Evolutionary conservation across 2,329 filamentous ascomycete genomes (phyloP), one percentile per base, ranked within the genome.

Genomic region (Fusarium siculi): DNA sequence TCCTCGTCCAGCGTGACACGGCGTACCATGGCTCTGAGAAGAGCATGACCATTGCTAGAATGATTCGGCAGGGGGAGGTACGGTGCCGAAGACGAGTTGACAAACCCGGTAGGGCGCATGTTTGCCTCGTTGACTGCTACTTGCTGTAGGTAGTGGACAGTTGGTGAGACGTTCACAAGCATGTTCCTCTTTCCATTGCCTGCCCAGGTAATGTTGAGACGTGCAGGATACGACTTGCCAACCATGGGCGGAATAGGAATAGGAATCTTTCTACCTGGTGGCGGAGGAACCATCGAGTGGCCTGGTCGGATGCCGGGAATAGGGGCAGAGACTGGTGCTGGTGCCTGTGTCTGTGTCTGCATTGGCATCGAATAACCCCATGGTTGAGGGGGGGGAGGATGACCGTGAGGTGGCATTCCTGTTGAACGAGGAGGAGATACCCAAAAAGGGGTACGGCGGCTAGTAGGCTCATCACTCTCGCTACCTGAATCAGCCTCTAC

Each of bases 91-190:
- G 39, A 43, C 9, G 68, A 32, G 46, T 49, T 63, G 19, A 25
- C 25, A 47, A 77, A 78, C 25, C 55, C 50, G 25, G 42, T 21
- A n/a, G 70, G 67, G 15, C 70, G 70, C 28, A 63, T 53, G 7
- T 68, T 64, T 23, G 79, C 69, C 23, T 80, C 70, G 40, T 64
- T 62, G 18, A 70, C 34, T 25, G 77, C 74, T 30, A 74, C 61
- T 34, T 57, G 57, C 55, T 73, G 66, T 16, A 81, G 58, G 19
- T 62, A 70, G 7, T 84, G 86, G 74, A 88, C 40, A 32, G 72
- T 75, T 42, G 77, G 77, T 18, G 58, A 60, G 53, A 78, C 77
- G 43, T 76, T 67, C 21, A 77, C 80, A 34, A 80, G 72, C 55
- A 82, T 67, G 52, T 79, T 80, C 43, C 76, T 74, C 68, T 77